Evolutionary conservation across 257 asterid genomes (phyloP).

Genomic region (Fraxinus americana): DNA sequence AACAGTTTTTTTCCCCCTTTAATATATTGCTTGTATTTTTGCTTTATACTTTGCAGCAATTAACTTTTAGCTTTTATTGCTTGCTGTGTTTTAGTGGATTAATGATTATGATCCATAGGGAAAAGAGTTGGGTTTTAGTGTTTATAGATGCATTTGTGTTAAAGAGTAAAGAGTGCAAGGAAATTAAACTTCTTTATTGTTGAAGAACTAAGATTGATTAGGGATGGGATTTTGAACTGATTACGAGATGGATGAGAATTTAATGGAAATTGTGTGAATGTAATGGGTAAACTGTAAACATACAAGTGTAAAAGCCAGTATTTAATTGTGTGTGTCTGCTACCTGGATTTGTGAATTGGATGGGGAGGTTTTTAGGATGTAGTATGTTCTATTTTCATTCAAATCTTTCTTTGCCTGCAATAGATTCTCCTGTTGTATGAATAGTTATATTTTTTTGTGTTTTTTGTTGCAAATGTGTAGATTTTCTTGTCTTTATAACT

Average conservation of each 20-base stretch:
- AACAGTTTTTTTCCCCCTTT: constrained; percentile 34
- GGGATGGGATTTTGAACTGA: constrained; percentile 19
- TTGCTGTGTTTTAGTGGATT: constrained; percentile 21
- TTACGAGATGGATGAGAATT: constrained; percentile 7
- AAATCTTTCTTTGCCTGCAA: constrained; percentile 4
- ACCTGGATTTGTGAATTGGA: not conserved
- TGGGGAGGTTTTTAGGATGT: not conserved
- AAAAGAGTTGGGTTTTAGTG: constrained; percentile 14
- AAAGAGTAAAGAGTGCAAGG: not conserved
- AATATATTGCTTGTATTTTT: not conserved
- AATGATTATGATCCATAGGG: constrained; percentile 34
- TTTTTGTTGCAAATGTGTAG: not conserved
- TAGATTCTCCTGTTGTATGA: not conserved
- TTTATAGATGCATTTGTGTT: too few species aligned
- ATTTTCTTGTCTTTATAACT: not conserved
- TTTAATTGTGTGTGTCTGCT: not conserved
- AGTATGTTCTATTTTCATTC: not conserved
- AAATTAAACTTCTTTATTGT: constrained; percentile 6
- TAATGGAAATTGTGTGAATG: not conserved
- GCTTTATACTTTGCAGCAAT: not conserved
- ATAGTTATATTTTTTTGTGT: not conserved
- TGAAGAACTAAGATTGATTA: not conserved
- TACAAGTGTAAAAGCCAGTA: not conserved
- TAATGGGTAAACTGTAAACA: constrained; percentile 19
- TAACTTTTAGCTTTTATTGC: constrained; percentile 5